Percentiles rank a stretch among this genome's conserved stretches.
Conservation (phyloP, 139 green algal genomes). For the Chlamydomonas sp. region DNA sequence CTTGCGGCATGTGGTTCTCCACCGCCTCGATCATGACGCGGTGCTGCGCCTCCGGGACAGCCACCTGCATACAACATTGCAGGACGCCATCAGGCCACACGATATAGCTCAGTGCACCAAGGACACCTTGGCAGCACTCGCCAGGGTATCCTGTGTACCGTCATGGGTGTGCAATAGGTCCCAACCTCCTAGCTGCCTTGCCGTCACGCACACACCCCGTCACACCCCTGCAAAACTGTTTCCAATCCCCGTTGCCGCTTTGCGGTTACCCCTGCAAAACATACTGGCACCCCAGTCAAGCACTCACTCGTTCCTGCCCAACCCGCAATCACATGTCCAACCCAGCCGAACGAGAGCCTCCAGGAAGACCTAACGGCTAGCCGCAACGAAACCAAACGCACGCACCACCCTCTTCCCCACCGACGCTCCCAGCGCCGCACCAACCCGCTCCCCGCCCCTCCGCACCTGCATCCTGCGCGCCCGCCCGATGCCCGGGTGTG, state of each 20-base stretch:
- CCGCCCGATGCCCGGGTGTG: constrained; percentile 92
- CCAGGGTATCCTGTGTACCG: no score
- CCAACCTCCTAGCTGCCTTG: no score
- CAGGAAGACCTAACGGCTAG: no score
- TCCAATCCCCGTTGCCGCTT: background rate
- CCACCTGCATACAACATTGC: constrained; percentile 40
- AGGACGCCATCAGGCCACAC: background rate
- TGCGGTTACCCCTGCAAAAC: background rate
- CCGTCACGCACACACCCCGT: background rate
- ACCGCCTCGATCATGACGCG: constrained; percentile 94
- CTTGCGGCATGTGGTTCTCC: constrained; percentile 97
- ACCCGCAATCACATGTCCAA: no score
- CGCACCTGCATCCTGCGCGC: constrained; percentile 94
- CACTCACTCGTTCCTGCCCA: background rate
- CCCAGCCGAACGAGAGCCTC: no score
- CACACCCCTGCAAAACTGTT: background rate
- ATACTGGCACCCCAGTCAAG: background rate
- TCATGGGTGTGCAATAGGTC: no score
- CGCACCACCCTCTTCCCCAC: background rate
- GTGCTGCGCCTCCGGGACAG: constrained; percentile 80
- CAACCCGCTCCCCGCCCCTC: background rate
- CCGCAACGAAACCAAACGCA: no score
- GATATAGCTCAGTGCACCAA: background rate
- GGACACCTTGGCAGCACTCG: no score
- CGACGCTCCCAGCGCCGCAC: background rate